A percentile compares a stretch with the other conserved stretches of the same genome.
Evolutionary conservation across 768 basidiomycete genomes (phyloP).

Genomic region (Suillus clintonianus): DNA sequence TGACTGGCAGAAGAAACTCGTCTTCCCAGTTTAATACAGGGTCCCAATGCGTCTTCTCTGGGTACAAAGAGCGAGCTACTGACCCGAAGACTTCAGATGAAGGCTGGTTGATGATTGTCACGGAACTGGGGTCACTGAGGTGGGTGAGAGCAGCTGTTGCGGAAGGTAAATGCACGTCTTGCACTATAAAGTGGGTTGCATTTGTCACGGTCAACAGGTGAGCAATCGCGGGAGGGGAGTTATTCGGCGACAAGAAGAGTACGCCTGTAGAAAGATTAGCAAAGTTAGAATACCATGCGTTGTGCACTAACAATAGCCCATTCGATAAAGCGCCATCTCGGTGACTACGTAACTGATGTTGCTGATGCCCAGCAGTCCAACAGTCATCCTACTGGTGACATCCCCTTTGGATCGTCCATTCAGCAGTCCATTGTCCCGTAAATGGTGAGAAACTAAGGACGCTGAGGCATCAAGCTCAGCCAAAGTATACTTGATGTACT

Average conservation of each 20-base stretch:
- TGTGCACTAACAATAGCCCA: slow-evolving; percentile 30
- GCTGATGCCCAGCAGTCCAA: slow-evolving; percentile 27
- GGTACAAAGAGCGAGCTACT: slow-evolving; percentile 13
- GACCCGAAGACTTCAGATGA: slow-evolving; percentile 15
- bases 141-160: slow-evolving; percentile 17
- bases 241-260: slow-evolving; percentile 44
- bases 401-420: slow-evolving; percentile 26
- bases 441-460: slow-evolving; percentile 26
- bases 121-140: slow-evolving; percentile 20
- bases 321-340: slow-evolving; percentile 28
- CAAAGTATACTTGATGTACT: slow-evolving; percentile 29
- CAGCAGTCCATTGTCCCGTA: slow-evolving; percentile 18
- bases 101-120: slow-evolving; percentile 25
- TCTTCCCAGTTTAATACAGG: slow-evolving; percentile 19
- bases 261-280: slow-evolving; percentile 15
- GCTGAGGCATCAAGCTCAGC: slow-evolving; percentile 25
- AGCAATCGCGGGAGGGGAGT: slow-evolving; percentile 47
- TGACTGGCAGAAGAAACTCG: slow-evolving; percentile 22
- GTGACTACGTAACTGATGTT: slow-evolving; percentile 28
- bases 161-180: slow-evolving; percentile 14
- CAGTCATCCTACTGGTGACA: slow-evolving; percentile 22
- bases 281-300: background rate
- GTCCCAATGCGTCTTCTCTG: slow-evolving; percentile 25
- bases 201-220: slow-evolving; percentile 38
- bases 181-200: slow-evolving; percentile 23